Percentiles rank a stretch among this genome's conserved stretches.
These are phyloP conservation scores for Eutypa lata DNA, from an alignment of 2,329 filamentous ascomycete species.

Conservation along the genomic window DNA sequence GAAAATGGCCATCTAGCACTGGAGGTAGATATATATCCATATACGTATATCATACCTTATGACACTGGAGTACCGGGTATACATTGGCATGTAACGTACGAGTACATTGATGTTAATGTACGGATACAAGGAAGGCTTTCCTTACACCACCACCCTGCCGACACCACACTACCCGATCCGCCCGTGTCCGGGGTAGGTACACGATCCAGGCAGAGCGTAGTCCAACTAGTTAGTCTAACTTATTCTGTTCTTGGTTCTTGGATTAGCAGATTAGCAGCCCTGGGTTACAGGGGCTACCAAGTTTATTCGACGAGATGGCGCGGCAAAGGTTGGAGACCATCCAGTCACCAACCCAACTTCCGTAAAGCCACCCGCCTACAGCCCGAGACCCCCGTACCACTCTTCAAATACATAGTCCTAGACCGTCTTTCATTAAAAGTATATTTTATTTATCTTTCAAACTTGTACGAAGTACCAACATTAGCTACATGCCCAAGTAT, in stretches of 20 bases:
- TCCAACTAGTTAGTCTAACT: neutral
- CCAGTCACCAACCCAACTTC: neutral
- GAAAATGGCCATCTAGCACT: too few species aligned
- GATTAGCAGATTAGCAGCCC: neutral
- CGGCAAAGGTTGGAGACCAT: neutral
- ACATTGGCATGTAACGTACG: too few species aligned
- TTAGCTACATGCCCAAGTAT: too few species aligned
- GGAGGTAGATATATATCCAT: too few species aligned
- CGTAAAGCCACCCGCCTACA: neutral
- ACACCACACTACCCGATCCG: constrained; percentile 17
- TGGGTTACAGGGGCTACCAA: neutral
- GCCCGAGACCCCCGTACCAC: neutral
- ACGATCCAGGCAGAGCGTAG: neutral
- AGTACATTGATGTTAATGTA: too few species aligned
- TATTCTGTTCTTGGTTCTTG: neutral
- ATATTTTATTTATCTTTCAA: too few species aligned
- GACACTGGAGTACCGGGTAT: too few species aligned
- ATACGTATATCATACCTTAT: too few species aligned
- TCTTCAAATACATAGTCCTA: neutral
- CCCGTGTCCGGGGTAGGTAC: constrained; percentile 18
- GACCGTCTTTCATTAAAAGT: neutral
- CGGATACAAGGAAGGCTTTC: neutral
- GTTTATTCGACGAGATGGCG: neutral
- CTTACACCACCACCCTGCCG: too few species aligned
- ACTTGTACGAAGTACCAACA: too few species aligned